Evolutionary conservation across 805 yeast species (phyloP).

Genomic region (Helenozyma rhizophorensis): DNA sequence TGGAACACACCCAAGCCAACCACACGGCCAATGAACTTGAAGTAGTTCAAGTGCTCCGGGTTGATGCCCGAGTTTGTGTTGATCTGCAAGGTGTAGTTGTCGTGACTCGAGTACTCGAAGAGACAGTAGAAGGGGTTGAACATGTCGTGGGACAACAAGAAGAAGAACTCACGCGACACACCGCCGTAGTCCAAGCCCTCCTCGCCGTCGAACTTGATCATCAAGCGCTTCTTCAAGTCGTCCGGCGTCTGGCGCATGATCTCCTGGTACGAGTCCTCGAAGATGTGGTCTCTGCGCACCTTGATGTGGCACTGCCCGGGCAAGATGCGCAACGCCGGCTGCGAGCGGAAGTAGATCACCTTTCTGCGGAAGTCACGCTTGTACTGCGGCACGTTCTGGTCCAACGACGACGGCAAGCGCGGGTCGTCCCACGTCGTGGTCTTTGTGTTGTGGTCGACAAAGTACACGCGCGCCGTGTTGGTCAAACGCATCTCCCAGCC

Average conservation of each 20-base stretch:
- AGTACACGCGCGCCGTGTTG: constrained; percentile 96
- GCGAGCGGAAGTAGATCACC: constrained; percentile 95
- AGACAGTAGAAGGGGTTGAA: constrained; percentile 96
- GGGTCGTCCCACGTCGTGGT: constrained; percentile 99
- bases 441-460: constrained; percentile 98
- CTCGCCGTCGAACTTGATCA: constrained; percentile 98
- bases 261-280: constrained; percentile 97
- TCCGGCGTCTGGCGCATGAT: constrained; percentile 98
- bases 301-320: constrained; percentile 99
- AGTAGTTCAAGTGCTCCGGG: constrained; percentile 96
- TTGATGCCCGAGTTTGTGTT: constrained; percentile 96
- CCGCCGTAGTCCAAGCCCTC: constrained; percentile 99
- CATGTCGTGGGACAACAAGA: constrained; percentile 95
- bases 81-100: constrained; percentile 95
- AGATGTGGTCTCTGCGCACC: constrained; percentile 92
- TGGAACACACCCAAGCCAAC: constrained; percentile 98
- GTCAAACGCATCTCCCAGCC: constrained; percentile 99
- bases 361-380: constrained; percentile 98
- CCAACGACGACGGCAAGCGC: constrained; percentile 92
- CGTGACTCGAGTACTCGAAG: constrained; percentile 96
- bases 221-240: constrained; percentile 92
- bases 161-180: constrained; percentile 96
- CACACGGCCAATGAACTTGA: constrained; percentile 96
- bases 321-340: constrained; percentile 92
- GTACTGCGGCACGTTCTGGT: constrained; percentile 98